phyloP scores from a whole-genome alignment of 495 filamentous ascomycete genomes.

The Penicillium odoratum region DNA sequence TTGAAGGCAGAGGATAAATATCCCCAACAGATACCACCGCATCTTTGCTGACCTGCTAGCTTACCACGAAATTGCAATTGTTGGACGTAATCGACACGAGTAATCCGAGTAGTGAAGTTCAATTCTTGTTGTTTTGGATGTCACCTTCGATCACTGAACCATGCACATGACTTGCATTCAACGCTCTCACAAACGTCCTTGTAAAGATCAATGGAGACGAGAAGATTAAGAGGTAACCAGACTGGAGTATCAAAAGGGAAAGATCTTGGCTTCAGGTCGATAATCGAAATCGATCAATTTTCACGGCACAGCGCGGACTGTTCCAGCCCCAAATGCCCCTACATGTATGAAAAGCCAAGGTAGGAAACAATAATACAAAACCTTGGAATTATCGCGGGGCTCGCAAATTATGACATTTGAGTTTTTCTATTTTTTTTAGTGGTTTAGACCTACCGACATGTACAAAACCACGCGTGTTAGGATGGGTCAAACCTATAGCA shows the following conservation, averaged over 20 bases:
- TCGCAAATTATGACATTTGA: not conserved
- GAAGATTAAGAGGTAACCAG: not conserved
- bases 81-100: not conserved
- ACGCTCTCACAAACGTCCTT: not conserved
- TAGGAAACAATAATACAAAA: not conserved
- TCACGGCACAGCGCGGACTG: not conserved
- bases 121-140: not conserved
- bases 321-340: not conserved
- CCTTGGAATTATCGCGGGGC: not conserved
- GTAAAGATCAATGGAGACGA: constrained; percentile 5
- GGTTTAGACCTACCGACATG: constrained; percentile 6
- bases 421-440: not conserved
- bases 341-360: constrained; percentile 1
- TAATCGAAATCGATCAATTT: not conserved
- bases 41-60: constrained; percentile 12
- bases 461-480: constrained; percentile 1
- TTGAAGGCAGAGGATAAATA: constrained; percentile 10
- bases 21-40: constrained; percentile 20
- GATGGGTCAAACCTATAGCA: constrained; percentile 2
- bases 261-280: not conserved
- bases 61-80: not conserved
- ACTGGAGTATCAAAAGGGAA: not conserved
- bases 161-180: constrained; percentile 1
- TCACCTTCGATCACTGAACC: not conserved
- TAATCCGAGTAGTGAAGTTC: not conserved